These are phyloP conservation scores for Geotrichum aggregatum DNA, from an alignment of 1,139 yeast species.

Conservation along the genomic window DNA sequence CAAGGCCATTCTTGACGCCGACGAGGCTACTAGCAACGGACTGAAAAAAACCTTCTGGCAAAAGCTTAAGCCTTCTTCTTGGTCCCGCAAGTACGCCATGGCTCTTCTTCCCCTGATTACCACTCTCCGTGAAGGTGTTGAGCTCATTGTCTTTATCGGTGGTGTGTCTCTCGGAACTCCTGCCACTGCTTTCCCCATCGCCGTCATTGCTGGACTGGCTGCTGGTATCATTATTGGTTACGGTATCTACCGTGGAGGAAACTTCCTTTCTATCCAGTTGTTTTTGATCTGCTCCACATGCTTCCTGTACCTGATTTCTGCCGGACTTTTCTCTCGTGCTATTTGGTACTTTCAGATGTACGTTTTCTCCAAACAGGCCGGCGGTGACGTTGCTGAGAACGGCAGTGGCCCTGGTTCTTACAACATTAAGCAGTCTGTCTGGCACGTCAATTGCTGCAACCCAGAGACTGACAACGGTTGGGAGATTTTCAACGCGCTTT, in stretches of 20 bases:
- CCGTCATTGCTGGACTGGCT: slow-evolving; percentile 66
- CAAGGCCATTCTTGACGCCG: slow-evolving; percentile 54
- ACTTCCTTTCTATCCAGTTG: slow-evolving; percentile 68
- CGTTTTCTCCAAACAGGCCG: slow-evolving; percentile 61
- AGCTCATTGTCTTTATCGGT: slow-evolving; percentile 83
- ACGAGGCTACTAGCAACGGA: slow-evolving; percentile 34
- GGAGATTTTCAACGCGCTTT: slow-evolving; percentile 85
- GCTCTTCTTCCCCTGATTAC: slow-evolving; percentile 76
- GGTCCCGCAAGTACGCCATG: slow-evolving; percentile 61
- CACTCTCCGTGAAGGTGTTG: slow-evolving; percentile 80
- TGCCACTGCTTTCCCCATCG: slow-evolving; percentile 73
- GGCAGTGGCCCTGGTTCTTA: slow-evolving; percentile 96
- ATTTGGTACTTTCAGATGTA: slow-evolving; percentile 86
- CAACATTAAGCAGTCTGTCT: slow-evolving; percentile 69
- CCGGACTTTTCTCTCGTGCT: slow-evolving; percentile 86
- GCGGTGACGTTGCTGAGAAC: slow-evolving; percentile 81
- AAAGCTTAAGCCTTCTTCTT: slow-evolving; percentile 37
- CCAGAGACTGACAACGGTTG: slow-evolving; percentile 88
- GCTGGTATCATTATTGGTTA: slow-evolving; percentile 67
- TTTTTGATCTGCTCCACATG: slow-evolving; percentile 82
- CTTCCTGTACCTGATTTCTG: slow-evolving; percentile 78
- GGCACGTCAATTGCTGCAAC: slow-evolving; percentile 98
- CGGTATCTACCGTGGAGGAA: slow-evolving; percentile 71
- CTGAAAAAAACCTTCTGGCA: slow-evolving; percentile 37
- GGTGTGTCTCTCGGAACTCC: slow-evolving; percentile 80